A percentile compares a stretch with the other conserved stretches of the same genome.
Conservation (phyloP, 352 stramenopile genomes). For the Globisporangium solare region DNA sequence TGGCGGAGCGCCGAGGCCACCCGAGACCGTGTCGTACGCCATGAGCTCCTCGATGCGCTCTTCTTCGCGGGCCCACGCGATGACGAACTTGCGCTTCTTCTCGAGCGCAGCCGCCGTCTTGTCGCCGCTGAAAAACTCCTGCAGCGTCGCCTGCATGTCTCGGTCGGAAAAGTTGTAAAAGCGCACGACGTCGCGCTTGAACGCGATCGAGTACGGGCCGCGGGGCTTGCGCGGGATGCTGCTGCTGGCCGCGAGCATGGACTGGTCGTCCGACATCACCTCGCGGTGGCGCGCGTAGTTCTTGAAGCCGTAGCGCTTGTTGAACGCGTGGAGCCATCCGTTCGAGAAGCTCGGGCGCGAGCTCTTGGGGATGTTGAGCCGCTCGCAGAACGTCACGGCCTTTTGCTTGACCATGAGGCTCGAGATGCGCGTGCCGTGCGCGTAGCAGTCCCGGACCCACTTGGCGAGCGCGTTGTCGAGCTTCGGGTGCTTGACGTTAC, state of each 20-base stretch:
- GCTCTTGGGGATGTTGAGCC: constrained; percentile 9
- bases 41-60: constrained; percentile 16
- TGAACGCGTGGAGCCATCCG: constrained; percentile 16
- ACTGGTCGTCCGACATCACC: constrained; percentile 12
- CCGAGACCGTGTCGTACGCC: constrained; percentile 10
- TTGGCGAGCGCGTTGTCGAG: constrained; percentile 16
- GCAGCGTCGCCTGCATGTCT: constrained; percentile 13
- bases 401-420: constrained; percentile 18
- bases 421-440: constrained; percentile 13
- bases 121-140: constrained; percentile 13
- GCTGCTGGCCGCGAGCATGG: constrained; percentile 6
- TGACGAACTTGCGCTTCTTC: constrained; percentile 17
- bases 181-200: constrained; percentile 18
- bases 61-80: constrained; percentile 13
- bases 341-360: constrained; percentile 15
- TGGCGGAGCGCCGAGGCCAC: background rate
- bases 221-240: constrained; percentile 9
- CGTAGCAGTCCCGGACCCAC: constrained; percentile 13
- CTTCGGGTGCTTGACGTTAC: constrained; percentile 16
- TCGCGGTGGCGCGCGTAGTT: constrained; percentile 17
- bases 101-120: constrained; percentile 13
- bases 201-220: constrained; percentile 15
- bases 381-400: constrained; percentile 12
- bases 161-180: constrained; percentile 11
- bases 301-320: constrained; percentile 19